Conservation (phyloP, 2,329 filamentous ascomycete species). For the Trichoderma sp. region DNA sequence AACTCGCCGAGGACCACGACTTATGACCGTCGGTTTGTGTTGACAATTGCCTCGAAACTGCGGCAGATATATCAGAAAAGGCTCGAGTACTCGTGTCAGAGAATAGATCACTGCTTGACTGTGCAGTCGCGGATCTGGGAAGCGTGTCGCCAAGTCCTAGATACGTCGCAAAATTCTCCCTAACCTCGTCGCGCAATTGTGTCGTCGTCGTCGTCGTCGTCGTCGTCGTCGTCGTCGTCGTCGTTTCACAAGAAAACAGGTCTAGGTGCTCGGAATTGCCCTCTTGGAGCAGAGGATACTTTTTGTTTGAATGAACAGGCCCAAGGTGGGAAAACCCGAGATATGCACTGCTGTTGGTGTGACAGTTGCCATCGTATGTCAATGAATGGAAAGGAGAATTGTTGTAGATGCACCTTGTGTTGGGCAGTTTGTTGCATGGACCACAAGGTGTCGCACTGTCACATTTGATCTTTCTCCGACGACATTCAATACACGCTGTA, state of each 20-base stretch:
- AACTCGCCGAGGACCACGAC: neutral
- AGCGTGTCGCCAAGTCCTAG: neutral
- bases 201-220: neutral
- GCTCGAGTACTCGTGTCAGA: neutral
- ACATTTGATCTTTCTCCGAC: neutral
- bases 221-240: neutral
- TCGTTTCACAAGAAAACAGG: neutral
- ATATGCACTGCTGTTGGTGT: neutral
- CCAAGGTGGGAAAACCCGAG: neutral
- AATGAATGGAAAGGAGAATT: neutral
- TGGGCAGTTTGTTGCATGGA: neutral
- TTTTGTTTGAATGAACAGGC: neutral
- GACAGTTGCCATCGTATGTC: neutral
- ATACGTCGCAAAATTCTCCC: neutral
- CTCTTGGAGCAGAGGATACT: neutral
- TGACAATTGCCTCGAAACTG: neutral
- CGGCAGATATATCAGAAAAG: neutral
- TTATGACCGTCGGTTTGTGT: neutral
- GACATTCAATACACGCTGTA: neutral
- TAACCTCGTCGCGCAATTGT: neutral
- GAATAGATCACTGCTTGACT: neutral
- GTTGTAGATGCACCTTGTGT: neutral
- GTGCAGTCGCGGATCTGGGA: neutral
- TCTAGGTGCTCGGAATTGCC: neutral
- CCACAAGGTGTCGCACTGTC: neutral